Base-by-base conservation (phyloP, 208 protist species). In the Acanthamoeba culbertsoni region DNA sequence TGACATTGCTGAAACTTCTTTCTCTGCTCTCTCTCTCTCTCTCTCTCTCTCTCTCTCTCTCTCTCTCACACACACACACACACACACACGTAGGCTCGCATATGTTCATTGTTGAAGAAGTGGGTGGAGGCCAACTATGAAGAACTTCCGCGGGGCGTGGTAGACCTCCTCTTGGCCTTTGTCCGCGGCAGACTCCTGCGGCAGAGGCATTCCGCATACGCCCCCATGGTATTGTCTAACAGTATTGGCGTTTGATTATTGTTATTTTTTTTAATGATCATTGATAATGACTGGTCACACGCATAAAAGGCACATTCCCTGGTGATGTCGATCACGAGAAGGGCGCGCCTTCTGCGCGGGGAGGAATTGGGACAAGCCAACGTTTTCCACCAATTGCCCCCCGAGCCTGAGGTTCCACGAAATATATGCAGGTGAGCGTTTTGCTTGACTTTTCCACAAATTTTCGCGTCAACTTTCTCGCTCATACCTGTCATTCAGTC, bases 41-140 rank as follows among this genome's bases (percentile, higher is more conserved):
- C n/a, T n/a, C n/a, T n/a, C n/a, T n/a, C n/a, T n/a, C n/a, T n/a
- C n/a, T n/a, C n/a, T n/a, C n/a, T n/a, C n/a, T n/a, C n/a, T n/a
- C n/a, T n/a, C n/a, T n/a, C n/a, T n/a, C n/a, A n/a, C n/a, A n/a
- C n/a, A n/a, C n/a, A n/a, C n/a, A n/a, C n/a, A n/a, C n/a, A n/a
- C n/a, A n/a, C n/a, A n/a, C n/a, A n/a, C n/a, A 18, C 5, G 35
- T 26, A 73, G 45, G 71, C 45, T 1, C 79, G 79, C 55, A 89
- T 89, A 23, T 89, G 79, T 31, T 59, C 79, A n/a, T 8, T 89
- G 46, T 23, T 89, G 12, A 89, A 89, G 79, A 89, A 89, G 79
- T 65, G 46, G 51, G 40, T 89, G 16, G 79, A 89, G 51, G 35
- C 31, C 31, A 37, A 89, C 55, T 89, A 51, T 51, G 45, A 57